A percentile compares a stretch with the other conserved stretches of the same genome.
phyloP scores from a whole-genome alignment of 148 eudicot genomes.

The Diospyros kaki region DNA sequence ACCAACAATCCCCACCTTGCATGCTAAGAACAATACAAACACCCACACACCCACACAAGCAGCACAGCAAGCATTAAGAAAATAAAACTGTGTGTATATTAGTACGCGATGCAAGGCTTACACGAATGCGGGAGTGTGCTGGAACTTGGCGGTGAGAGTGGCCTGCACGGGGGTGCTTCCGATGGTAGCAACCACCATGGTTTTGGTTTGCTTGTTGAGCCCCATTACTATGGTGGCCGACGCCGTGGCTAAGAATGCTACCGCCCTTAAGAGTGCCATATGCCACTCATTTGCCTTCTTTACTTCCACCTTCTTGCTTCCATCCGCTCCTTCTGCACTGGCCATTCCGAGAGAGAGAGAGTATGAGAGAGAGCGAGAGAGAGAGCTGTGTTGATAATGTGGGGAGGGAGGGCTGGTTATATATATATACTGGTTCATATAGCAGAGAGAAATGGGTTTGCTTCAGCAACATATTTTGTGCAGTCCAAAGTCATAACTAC shows the following conservation, averaged over 20 bases:
- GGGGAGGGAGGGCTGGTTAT: too few species aligned
- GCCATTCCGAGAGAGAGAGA: too few species aligned
- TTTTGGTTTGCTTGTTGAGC: conserved; percentile 63
- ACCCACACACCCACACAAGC: too few species aligned
- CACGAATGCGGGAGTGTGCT: conserved; percentile 75
- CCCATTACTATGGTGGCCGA: conserved; percentile 74
- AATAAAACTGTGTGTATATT: too few species aligned
- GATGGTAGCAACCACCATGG: conserved; percentile 69
- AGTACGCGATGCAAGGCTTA: conserved; percentile 22
- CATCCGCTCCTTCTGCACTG: background rate
- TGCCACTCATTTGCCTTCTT: background rate
- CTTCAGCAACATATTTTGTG: too few species aligned
- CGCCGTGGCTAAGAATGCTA: conserved; percentile 51
- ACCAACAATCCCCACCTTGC: background rate
- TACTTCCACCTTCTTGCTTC: background rate
- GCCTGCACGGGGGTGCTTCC: conserved; percentile 67
- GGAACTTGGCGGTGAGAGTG: conserved; percentile 73
- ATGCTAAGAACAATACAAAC: background rate
- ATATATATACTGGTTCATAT: too few species aligned
- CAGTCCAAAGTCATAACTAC: too few species aligned
- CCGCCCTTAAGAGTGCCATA: conserved; percentile 37
- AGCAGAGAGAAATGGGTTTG: too few species aligned
- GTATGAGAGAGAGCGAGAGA: too few species aligned
- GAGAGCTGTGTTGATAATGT: too few species aligned
- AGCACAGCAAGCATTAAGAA: too few species aligned